These are phyloP conservation scores for Lizonia empirigonia DNA, from an alignment of 2,329 filamentous ascomycete genomes.

Conservation along the genomic window DNA sequence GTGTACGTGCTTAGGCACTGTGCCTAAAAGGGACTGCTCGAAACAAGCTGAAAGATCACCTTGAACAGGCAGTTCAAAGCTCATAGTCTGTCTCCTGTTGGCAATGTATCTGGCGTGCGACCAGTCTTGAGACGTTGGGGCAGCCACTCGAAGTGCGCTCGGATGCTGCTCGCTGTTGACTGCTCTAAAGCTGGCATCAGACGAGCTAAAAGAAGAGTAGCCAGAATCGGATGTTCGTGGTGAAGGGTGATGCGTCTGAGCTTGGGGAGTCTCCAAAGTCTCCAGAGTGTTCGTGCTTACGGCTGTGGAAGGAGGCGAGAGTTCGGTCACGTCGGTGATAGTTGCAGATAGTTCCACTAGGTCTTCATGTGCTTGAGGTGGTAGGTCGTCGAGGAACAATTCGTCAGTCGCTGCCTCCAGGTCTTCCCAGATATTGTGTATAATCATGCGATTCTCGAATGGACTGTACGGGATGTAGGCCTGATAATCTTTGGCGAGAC, in stretches of 20 bases:
- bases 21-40: slow-evolving; percentile 7
- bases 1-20: slow-evolving; percentile 6
- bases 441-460: slow-evolving; percentile 13
- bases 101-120: neutral
- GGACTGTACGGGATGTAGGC: slow-evolving; percentile 16
- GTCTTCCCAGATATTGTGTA: slow-evolving; percentile 8
- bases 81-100: slow-evolving; percentile 16
- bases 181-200: neutral
- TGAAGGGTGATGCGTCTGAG: slow-evolving; percentile 22
- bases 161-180: slow-evolving; percentile 1
- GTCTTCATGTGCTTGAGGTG: slow-evolving; percentile 2
- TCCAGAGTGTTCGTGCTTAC: slow-evolving; percentile 3
- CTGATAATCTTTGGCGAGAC: slow-evolving; percentile 14
- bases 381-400: neutral
- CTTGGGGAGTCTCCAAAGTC: slow-evolving; percentile 15
- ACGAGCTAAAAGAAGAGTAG: slow-evolving; percentile 43
- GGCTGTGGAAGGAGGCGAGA: slow-evolving; percentile 17
- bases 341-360: slow-evolving; percentile 10
- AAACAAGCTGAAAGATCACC: neutral
- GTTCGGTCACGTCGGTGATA: slow-evolving; percentile 11
- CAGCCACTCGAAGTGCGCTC: slow-evolving; percentile 4
- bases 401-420: slow-evolving; percentile 11
- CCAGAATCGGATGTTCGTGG: slow-evolving; percentile 47
- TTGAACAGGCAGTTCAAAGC: slow-evolving; percentile 3
- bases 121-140: neutral